Evolutionary conservation across 805 yeast species (phyloP), one percentile per base, ranked within the genome.

Genomic region (Ogataea henricii): DNA sequence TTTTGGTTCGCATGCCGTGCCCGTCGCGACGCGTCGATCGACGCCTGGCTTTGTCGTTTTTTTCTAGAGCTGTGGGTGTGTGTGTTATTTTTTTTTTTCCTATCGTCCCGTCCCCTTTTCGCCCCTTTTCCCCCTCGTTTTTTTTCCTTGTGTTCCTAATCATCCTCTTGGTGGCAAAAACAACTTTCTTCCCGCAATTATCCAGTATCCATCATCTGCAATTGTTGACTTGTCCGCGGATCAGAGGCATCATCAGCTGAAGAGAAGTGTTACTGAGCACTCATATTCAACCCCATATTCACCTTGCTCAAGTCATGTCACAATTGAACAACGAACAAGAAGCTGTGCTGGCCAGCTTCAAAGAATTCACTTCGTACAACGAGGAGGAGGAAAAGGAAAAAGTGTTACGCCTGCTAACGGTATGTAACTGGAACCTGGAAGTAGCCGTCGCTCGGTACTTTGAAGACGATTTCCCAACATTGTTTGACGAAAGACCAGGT

Each of bases 381-480:
- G 74, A 74, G 8, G 78, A 74, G 5, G 73, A 69, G 0, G 78
- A 79, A 22, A 65, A 71, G 38, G 73, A 72, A 1, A 71, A 76
- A 37, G 74, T 83, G 2, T 62, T 75, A 3, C 63, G 69, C 43
- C 62, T 83, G 21, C 60, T 85, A 43, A 64, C 71, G 26, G 72
- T 76, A 40, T 75, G 81, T 55, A 75, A 80, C 41, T 82, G 83
- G 83, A 76, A 83, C 56, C 59, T 85, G 42, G 87, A 84, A 56
- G 69, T 75, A 36, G 81, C 89, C 1, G 64, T 83, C 26, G 76
- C 84, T 3, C 72, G 80, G 43, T 85, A 74, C 60, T 83, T 83
- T 59, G 91, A 85, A 55, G 77, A 76, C 16, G 71, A 74, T 43
- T 71, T 79, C 65, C 69, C 69, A 3, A 56, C 65, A 1, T 38